Conservation (phyloP, 192 early-diverging fungal genomes). For the Backusella mclennaniae region DNA sequence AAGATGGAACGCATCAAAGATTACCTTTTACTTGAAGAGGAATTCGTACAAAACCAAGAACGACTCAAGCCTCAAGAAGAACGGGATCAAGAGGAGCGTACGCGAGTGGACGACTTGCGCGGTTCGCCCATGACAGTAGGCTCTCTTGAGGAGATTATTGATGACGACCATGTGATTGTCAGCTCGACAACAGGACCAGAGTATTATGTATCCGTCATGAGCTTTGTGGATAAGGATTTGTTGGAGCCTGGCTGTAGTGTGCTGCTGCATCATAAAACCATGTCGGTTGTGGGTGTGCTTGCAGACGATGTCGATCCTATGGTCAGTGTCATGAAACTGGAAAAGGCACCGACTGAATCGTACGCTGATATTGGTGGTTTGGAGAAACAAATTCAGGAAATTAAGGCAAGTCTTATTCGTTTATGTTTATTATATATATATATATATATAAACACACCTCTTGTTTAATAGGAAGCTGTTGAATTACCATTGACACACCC, state of each 20-base stretch:
- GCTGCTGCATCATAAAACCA: slow-evolving; percentile 89
- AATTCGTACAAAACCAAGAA: slow-evolving; percentile 99
- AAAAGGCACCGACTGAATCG: slow-evolving; percentile 96
- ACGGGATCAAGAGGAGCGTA: slow-evolving; percentile 89
- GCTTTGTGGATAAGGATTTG: slow-evolving; percentile 98
- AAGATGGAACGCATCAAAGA: slow-evolving; percentile 99
- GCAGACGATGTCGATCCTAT: slow-evolving; percentile 92
- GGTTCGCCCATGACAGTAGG: slow-evolving; percentile 98
- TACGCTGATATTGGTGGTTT: slow-evolving; percentile 91
- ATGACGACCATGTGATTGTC: slow-evolving; percentile 99
- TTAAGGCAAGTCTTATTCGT: neutral
- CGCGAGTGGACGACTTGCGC: slow-evolving; percentile 91
- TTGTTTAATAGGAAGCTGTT: slow-evolving; percentile 65
- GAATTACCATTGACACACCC: slow-evolving; percentile 83
- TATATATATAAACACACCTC: neutral
- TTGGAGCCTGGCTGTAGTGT: slow-evolving; percentile 97
- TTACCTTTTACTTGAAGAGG: slow-evolving; percentile 97
- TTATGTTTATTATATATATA: neutral
- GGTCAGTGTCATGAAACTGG: slow-evolving; percentile 98
- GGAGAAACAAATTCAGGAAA: slow-evolving; percentile 82
- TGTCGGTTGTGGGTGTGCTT: slow-evolving; percentile 94
- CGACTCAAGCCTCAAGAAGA: slow-evolving; percentile 96
- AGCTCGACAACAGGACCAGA: slow-evolving; percentile 90
- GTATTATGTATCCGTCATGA: slow-evolving; percentile 97
- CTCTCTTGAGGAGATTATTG: slow-evolving; percentile 97